These are phyloP conservation scores for Cantharellus cinnabarinus DNA, from an alignment of 768 basidiomycete genomes.

Conservation along the genomic window DNA sequence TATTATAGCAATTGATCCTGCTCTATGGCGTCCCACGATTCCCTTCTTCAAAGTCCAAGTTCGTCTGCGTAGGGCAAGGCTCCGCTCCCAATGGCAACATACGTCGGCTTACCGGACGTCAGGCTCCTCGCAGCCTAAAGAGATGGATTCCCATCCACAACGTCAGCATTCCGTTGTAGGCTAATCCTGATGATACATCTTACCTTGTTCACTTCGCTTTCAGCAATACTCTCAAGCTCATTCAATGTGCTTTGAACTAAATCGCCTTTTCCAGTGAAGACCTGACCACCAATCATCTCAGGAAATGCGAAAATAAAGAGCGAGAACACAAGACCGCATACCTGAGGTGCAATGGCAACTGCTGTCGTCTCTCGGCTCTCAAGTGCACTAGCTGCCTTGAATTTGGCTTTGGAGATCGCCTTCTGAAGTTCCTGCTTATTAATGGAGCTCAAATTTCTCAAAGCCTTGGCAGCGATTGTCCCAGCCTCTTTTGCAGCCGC, in stretches of 20 bases:
- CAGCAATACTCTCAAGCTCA: slow-evolving; percentile 48
- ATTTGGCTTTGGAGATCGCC: slow-evolving; percentile 78
- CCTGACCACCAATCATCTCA: slow-evolving; percentile 19
- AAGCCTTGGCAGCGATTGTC: slow-evolving; percentile 42
- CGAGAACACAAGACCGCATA: slow-evolving; percentile 13
- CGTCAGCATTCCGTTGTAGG: no score
- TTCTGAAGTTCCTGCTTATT: slow-evolving; percentile 52
- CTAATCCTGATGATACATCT: no score
- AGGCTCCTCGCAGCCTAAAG: slow-evolving; percentile 42
- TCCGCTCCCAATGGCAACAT: slow-evolving; percentile 68
- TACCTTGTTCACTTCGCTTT: neutral
- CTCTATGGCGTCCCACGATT: neutral
- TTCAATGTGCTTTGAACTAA: slow-evolving; percentile 44
- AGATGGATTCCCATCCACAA: neutral
- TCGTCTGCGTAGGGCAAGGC: slow-evolving; percentile 71
- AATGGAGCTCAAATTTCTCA: slow-evolving; percentile 32
- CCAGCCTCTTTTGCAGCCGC: slow-evolving; percentile 46
- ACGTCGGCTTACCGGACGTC: slow-evolving; percentile 62
- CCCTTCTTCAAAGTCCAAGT: slow-evolving; percentile 36
- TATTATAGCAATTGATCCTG: no score
- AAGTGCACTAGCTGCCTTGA: slow-evolving; percentile 44
- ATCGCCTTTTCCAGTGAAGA: slow-evolving; percentile 37
- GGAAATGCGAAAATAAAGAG: neutral
- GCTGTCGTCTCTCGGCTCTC: slow-evolving; percentile 56
- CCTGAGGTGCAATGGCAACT: slow-evolving; percentile 41